phyloP scores from a whole-genome alignment of 2,329 filamentous ascomycete species.

The Calonectria ilicicola region DNA sequence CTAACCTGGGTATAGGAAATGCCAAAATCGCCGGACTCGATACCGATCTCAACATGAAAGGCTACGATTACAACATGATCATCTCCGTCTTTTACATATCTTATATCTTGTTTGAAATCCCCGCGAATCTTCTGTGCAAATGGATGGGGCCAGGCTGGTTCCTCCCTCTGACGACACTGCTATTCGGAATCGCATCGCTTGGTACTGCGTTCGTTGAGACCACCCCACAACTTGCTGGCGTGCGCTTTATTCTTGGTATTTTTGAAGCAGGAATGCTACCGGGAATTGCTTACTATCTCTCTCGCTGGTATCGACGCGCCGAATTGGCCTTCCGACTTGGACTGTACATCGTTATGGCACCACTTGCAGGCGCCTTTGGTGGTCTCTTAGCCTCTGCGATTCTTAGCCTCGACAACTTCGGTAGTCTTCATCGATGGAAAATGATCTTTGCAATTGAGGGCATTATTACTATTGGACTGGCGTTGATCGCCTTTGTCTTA shows the following conservation, averaged over 20 bases:
- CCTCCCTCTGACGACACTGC: not conserved
- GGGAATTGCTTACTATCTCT: not conserved
- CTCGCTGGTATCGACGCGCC: not conserved
- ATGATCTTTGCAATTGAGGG: slow-evolving; percentile 4
- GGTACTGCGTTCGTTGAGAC: not conserved
- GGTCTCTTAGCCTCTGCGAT: not conserved
- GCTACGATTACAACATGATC: slow-evolving; percentile 6
- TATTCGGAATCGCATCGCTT: not conserved
- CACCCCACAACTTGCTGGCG: not conserved
- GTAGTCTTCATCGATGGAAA: not conserved
- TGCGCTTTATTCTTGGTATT: not conserved
- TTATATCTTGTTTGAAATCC: not conserved
- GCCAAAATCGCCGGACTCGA: slow-evolving; percentile 9
- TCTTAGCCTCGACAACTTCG: not conserved
- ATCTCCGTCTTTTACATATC: slow-evolving; percentile 4
- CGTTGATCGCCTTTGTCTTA: not conserved
- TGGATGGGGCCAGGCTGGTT: slow-evolving; percentile 7
- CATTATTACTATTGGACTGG: not conserved
- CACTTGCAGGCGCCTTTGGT: not conserved
- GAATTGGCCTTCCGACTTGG: slow-evolving; percentile 1
- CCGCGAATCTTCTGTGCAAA: not conserved
- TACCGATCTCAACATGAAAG: slow-evolving; percentile 5
- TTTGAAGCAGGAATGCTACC: not conserved
- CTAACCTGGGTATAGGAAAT: not conserved
- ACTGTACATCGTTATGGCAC: slow-evolving; percentile 3